A percentile compares a stretch with the other conserved stretches of the same genome.
Evolutionary conservation across 345 rosid genomes (phyloP).

Genomic region (Psidium friedrichsthalianum): DNA sequence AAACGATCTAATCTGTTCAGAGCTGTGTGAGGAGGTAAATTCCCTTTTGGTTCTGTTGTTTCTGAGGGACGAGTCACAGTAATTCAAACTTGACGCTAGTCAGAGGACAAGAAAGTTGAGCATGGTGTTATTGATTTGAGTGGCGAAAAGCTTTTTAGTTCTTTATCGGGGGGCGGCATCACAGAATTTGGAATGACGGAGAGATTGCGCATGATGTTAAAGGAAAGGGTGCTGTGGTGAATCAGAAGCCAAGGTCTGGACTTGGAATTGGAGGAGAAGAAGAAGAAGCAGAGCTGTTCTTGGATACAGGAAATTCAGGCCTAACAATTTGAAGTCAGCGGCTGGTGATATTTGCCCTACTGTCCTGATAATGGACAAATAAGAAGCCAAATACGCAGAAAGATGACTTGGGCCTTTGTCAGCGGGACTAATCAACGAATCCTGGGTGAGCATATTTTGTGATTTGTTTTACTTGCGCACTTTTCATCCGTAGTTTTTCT

Average conservation of each 20-base stretch:
- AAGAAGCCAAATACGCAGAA: conserved; percentile 15
- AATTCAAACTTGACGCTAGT: not conserved
- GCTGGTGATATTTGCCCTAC: conserved; percentile 10
- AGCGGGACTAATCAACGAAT: conserved; percentile 15
- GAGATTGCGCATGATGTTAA: conserved; percentile 28
- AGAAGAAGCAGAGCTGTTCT: conserved; percentile 29
- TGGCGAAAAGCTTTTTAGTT: conserved; percentile 12
- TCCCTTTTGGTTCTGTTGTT: conserved; percentile 26
- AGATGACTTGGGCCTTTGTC: conserved; percentile 10
- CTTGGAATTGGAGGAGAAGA: conserved; percentile 8
- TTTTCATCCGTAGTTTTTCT: not conserved
- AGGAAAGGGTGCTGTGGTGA: conserved; percentile 26
- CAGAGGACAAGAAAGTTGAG: conserved; percentile 3
- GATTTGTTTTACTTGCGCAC: not conserved
- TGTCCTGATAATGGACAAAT: conserved; percentile 11
- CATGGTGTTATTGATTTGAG: conserved; percentile 12
- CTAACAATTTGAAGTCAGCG: conserved; percentile 5
- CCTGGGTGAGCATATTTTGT: conserved; percentile 20
- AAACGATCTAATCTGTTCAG: conserved; percentile 38
- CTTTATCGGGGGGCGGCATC: conserved; percentile 13
- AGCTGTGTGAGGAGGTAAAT: conserved; percentile 21
- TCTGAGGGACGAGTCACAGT: conserved; percentile 20
- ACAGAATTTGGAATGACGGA: conserved; percentile 16
- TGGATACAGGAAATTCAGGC: conserved; percentile 18
- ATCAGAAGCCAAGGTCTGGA: conserved; percentile 36